These are phyloP conservation scores for Sparassis latifolia DNA, from an alignment of 1,284 basidiomycete genomes.

Conservation along the genomic window DNA sequence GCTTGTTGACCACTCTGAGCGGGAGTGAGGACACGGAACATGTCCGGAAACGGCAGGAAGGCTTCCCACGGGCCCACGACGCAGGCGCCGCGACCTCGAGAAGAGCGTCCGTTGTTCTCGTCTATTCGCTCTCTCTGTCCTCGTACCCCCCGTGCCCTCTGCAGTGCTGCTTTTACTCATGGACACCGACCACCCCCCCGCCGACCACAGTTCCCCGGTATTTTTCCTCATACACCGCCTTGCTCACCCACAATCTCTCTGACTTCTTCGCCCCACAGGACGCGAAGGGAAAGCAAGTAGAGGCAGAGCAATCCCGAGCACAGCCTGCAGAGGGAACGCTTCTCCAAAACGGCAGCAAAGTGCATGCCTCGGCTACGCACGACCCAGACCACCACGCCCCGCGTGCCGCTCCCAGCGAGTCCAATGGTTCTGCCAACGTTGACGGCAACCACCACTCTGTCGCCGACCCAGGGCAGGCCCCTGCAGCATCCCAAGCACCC, in stretches of 20 bases:
- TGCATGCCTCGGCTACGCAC: constrained; percentile 10
- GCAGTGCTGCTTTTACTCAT: constrained; percentile 23
- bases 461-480: constrained; percentile 23
- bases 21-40: constrained; percentile 2
- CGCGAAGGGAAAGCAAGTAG: constrained; percentile 23
- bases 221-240: constrained; percentile 2
- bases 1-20: background rate
- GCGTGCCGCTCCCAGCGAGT: constrained; percentile 3
- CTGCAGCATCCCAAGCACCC: constrained; percentile 12
- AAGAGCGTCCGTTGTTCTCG: constrained; percentile 20
- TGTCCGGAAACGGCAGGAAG: constrained; percentile 7
- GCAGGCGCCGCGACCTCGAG: constrained; percentile 19
- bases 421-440: constrained; percentile 17
- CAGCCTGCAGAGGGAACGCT: constrained; percentile 21
- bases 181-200: constrained; percentile 20
- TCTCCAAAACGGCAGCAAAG: constrained; percentile 14
- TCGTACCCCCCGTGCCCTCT: constrained; percentile 23
- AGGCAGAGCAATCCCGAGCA: constrained; percentile 20
- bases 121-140: constrained; percentile 19
- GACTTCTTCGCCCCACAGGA: constrained; percentile 12
- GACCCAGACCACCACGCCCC: constrained; percentile 5
- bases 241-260: background rate
- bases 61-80: constrained; percentile 22
- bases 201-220: constrained; percentile 16
- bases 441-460: constrained; percentile 9